Percentiles rank a stretch among this genome's conserved stretches.
Conservation (phyloP, 1,139 yeast species). For the Candida buenavistaensis region DNA sequence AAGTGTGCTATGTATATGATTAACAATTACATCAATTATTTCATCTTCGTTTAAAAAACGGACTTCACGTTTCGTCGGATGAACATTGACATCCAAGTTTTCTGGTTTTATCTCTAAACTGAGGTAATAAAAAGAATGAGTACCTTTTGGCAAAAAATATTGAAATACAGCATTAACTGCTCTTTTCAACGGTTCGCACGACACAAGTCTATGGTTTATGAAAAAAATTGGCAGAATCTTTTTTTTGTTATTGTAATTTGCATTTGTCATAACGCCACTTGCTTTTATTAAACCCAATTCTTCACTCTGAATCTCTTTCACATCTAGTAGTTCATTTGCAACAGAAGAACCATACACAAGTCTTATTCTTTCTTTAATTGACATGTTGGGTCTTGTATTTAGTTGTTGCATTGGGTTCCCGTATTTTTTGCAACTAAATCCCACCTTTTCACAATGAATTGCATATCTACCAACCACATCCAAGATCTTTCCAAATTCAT, state of each 20-base stretch:
- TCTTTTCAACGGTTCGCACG: constrained; percentile 76
- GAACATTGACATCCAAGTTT: constrained; percentile 88
- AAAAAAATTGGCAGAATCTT: constrained; percentile 70
- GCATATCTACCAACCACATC: constrained; percentile 88
- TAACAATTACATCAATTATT: constrained; percentile 63
- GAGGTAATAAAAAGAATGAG: constrained; percentile 75
- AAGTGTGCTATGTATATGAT: constrained; percentile 49
- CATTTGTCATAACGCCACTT: constrained; percentile 65
- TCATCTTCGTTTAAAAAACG: constrained; percentile 85
- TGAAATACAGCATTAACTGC: constrained; percentile 67
- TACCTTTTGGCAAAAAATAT: constrained; percentile 75
- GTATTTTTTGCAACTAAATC: constrained; percentile 75
- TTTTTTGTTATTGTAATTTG: constrained; percentile 73
- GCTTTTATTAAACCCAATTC: constrained; percentile 49
- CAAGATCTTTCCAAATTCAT: constrained; percentile 73
- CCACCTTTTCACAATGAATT: constrained; percentile 66
- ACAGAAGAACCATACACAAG: constrained; percentile 69
- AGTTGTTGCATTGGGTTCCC: constrained; percentile 67
- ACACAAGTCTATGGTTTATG: constrained; percentile 79
- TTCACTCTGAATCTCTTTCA: constrained; percentile 30
- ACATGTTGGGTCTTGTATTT: constrained; percentile 47
- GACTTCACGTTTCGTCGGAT: constrained; percentile 94
- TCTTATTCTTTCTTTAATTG: constrained; percentile 67
- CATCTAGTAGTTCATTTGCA: constrained; percentile 62
- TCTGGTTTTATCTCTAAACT: constrained; percentile 63